A percentile compares a stretch with the other conserved stretches of the same genome.
phyloP scores from a whole-genome alignment of 371 early-diverging fungal genomes.

The Funneliformis caledonium region DNA sequence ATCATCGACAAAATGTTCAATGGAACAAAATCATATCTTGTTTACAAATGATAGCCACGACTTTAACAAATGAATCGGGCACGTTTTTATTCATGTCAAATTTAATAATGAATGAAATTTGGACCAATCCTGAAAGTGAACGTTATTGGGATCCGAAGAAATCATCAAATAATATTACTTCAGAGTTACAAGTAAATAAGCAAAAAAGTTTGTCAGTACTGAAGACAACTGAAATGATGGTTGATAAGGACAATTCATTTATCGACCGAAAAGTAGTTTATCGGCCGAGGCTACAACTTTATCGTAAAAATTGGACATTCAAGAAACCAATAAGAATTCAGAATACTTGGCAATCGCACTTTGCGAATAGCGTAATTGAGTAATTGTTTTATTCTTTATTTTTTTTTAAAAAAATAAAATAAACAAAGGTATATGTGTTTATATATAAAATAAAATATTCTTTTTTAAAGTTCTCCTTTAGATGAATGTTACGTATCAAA shows the following conservation, averaged over 20 bases:
- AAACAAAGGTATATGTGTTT: neutral
- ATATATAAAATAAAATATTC: too few species aligned
- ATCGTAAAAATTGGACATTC: neutral
- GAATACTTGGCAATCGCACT: neutral
- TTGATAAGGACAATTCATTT: neutral
- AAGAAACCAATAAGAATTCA: neutral
- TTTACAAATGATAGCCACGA: constrained; percentile 4
- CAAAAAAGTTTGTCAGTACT: neutral
- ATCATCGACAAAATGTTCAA: constrained; percentile 1
- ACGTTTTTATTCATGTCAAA: neutral
- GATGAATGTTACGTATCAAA: neutral
- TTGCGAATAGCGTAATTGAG: neutral
- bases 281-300: neutral
- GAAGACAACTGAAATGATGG: neutral
- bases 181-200: neutral
- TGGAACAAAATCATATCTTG: neutral
- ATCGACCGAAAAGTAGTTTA: neutral
- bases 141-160: neutral
- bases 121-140: neutral
- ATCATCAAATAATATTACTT: neutral
- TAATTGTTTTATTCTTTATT: neutral
- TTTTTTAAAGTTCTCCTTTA: neutral
- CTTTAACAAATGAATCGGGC: neutral
- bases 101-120: neutral
- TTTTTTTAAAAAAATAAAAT: neutral